Evolutionary conservation across 805 yeast genomes (phyloP), one percentile per base, ranked within the genome.

Genomic region (Yamadazyma akitaensis): DNA sequence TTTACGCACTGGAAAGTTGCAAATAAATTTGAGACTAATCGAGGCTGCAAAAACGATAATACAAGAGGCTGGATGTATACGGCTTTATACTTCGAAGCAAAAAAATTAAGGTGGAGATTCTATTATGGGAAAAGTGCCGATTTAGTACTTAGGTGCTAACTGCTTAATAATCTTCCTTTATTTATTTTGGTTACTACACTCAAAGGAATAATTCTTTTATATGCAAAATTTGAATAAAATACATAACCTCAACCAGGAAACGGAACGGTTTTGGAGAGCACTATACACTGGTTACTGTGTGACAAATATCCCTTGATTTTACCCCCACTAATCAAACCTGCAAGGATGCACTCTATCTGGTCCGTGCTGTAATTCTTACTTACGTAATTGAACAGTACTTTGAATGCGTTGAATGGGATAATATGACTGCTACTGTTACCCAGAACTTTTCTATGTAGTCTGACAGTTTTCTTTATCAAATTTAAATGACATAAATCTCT

Each of bases 251-350:
- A 32, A 21, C 37, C 11, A 13, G 55, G 55, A 37, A 89, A 89
- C 2, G 96, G 83, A 21, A 79, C 80, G 14, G 72, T 77, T 62
- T 85, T 88, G 60, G 94, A 83, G 46, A 89, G 64, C 9, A 90
- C 96, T 16, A 88, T 69, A 42, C 87, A 85, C 35, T 79, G 70
- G 57, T 86, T 82, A 2, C 82, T 76, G 59, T 88, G 94, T 5
- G 96, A 85, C 13, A 90, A 63, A 62, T 90, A 90, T 0, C 96
- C 97, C 63, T 85, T 88, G 40, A 89, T 68, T 47, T 62, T 67
- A 8, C 84, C 84, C 42, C 67, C 65, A 43, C 73, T 71, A 16
- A 90, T 87, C 56, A 85, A 65, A 44, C 76, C 79, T 0, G 96
- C 90, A 18, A 88, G 53, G 10, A 76, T 63, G 49, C 92, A 82